phyloP scores from a whole-genome alignment of 352 stramenopile genomes.

The Discostella stelligera region DNA sequence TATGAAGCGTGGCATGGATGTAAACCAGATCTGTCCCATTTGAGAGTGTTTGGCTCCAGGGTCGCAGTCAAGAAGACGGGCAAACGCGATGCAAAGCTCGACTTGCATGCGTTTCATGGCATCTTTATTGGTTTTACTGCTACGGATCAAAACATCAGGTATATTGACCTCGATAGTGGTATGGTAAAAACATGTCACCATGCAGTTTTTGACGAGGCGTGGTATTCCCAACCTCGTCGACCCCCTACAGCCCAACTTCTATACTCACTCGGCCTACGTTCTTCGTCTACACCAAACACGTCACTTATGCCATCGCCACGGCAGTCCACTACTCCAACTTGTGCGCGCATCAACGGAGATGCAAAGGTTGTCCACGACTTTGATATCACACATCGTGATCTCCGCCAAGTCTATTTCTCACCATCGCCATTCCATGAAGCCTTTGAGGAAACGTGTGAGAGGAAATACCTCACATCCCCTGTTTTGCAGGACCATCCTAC shows the following conservation, averaged over 20 bases:
- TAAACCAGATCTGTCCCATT: background rate
- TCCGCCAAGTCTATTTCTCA: no score
- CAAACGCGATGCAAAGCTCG: conserved; percentile 5
- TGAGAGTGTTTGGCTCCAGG: background rate
- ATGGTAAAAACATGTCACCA: no score
- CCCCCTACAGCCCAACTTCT: conserved; percentile 18
- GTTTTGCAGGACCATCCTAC: background rate
- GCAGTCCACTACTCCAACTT: background rate
- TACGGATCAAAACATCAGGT: conserved; percentile 15
- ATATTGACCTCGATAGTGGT: conserved; percentile 12
- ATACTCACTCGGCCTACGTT: conserved; percentile 11
- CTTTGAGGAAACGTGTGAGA: no score
- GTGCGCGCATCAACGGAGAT: background rate
- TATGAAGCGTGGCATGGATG: background rate
- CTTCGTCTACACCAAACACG: background rate
- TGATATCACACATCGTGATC: no score
- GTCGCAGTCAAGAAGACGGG: conserved; percentile 10
- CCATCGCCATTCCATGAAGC: conserved; percentile 8
- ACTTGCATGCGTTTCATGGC: no score
- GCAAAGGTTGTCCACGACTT: no score
- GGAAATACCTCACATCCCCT: conserved; percentile 3
- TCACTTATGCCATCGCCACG: background rate
- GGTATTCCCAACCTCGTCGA: conserved; percentile 8
- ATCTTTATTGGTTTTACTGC: conserved; percentile 12
- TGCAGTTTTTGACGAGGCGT: conserved; percentile 23